phyloP scores from a whole-genome alignment of 768 basidiomycete species.

The Kwoniella dendrophila region DNA sequence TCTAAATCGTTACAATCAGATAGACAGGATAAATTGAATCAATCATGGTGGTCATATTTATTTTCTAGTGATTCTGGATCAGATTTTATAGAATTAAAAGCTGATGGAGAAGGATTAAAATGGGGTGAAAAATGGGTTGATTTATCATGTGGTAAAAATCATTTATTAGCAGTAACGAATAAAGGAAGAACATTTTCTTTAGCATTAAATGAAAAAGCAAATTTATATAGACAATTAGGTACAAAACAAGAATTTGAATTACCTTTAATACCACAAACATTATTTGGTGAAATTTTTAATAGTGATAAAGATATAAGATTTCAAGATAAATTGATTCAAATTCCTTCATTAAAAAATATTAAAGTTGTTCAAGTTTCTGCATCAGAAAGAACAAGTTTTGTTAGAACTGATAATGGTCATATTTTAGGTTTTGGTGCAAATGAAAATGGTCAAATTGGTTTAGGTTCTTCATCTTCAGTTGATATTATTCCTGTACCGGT shows the following conservation, averaged over 20 bases:
- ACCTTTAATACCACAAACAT: slow-evolving; percentile 32
- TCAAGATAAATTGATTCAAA: slow-evolving; percentile 71
- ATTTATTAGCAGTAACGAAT: slow-evolving; percentile 59
- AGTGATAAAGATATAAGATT: slow-evolving; percentile 63
- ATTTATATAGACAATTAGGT: slow-evolving; percentile 81
- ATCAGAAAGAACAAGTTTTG: slow-evolving; percentile 73
- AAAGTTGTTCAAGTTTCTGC: slow-evolving; percentile 71
- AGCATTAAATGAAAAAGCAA: slow-evolving; percentile 73
- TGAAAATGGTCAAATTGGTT: slow-evolving; percentile 81
- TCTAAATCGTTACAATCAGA: slow-evolving; percentile 61
- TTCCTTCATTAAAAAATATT: slow-evolving; percentile 71
- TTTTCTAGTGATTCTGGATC: slow-evolving; percentile 60
- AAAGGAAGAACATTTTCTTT: slow-evolving; percentile 75
- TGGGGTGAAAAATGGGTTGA: slow-evolving; percentile 75
- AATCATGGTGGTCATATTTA: slow-evolving; percentile 66
- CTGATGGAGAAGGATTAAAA: slow-evolving; percentile 61
- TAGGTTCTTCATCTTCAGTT: slow-evolving; percentile 67
- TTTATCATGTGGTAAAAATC: slow-evolving; percentile 69
- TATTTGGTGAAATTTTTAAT: slow-evolving; percentile 16
- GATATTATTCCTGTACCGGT: slow-evolving; percentile 78
- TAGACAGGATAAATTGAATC: slow-evolving; percentile 55
- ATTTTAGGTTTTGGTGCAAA: slow-evolving; percentile 91
- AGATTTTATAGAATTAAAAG: slow-evolving; percentile 64
- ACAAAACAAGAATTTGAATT: slow-evolving; percentile 66
- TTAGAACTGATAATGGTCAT: slow-evolving; percentile 67